Evolutionary conservation across 768 basidiomycete species (phyloP), one percentile per base, ranked within the genome.

Genomic region (Suillus placidus): DNA sequence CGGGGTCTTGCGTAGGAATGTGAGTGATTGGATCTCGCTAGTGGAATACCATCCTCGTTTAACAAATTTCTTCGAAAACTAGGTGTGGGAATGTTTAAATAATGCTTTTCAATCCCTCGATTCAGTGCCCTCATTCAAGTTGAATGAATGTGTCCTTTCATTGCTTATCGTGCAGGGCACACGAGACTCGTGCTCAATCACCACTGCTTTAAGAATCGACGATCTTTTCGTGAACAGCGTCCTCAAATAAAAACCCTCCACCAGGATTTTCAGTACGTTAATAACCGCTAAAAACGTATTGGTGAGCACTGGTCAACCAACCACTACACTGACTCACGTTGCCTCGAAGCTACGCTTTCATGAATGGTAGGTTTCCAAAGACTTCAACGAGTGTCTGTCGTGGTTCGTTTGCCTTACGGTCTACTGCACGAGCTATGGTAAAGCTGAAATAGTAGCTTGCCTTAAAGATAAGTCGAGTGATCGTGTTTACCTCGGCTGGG

Each of bases 401-500:
- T 26, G 43, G 61, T 26, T 30, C 32, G 56, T 35, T 35, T 35
- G n/a, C 61, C 49, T n/a, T 61, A 16, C 14, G 4, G 18, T 63
- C 9, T 14, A 30, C 35, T 6, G 60, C 35, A 45, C 35, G 60
- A 37, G 10, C 43, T 58, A 14, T 34, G 49, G 14, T 35, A 38
- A 23, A 13, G 32, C 26, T 14, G 20, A 61, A 63, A 63, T 63
- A 2, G 57, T 63, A 56, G 12, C n/a, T 38, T 40, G n/a, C 7
- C 7, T 20, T 3, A 42, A 18, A 7, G 37, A 42, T 23, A 30
- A 42, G 32, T 37, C 2, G 23, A 42, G 30, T 23, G 56, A 60
- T 23, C n/a, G 18, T 32, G 26, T 34, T 63, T n/a, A 60, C 62
- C 62, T 60, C 37, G 35, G 20, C 58, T 26, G 30, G 62, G 62